A percentile compares a stretch with the other conserved stretches of the same genome.
Conservation (phyloP, 768 basidiomycete species). For the Boletus bicolor region DNA sequence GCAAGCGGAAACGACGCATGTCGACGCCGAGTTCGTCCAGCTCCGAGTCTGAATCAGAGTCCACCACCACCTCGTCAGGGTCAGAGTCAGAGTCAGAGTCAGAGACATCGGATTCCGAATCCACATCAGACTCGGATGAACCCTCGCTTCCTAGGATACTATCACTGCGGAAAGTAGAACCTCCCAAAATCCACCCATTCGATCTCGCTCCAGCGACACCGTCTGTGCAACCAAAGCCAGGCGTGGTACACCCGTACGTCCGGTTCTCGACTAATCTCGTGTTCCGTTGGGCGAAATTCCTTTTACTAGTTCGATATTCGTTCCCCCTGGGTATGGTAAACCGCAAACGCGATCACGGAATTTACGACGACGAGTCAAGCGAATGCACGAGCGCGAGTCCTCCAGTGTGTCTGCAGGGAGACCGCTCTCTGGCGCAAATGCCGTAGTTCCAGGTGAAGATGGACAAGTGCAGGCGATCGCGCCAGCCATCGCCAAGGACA, state of each 20-base stretch:
- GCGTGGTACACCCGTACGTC: slow-evolving; percentile 8
- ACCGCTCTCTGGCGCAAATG: slow-evolving; percentile 41
- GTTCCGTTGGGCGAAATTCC: not conserved
- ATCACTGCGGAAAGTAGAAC: slow-evolving; percentile 3
- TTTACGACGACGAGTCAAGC: slow-evolving; percentile 50
- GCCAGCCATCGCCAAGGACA: not conserved
- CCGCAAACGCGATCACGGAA: slow-evolving; percentile 55
- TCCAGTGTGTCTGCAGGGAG: slow-evolving; percentile 18
- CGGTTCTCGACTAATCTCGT: not conserved
- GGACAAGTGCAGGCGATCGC: not conserved
- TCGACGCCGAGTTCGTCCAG: slow-evolving; percentile 15
- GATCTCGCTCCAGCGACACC: slow-evolving; percentile 7
- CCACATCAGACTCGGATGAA: slow-evolving; percentile 14
- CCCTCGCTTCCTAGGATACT: not conserved
- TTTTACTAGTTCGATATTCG: slow-evolving; percentile 18
- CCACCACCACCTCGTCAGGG: slow-evolving; percentile 19
- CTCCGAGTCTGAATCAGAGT: slow-evolving; percentile 23
- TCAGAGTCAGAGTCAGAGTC: slow-evolving; percentile 26
- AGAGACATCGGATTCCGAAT: slow-evolving; percentile 17
- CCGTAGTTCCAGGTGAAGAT: slow-evolving; percentile 18
- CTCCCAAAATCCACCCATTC: slow-evolving; percentile 10
- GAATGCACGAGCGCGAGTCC: slow-evolving; percentile 29
- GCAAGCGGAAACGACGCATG: slow-evolving; percentile 28
- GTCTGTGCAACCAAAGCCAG: slow-evolving; percentile 4
- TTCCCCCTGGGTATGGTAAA: slow-evolving; percentile 63